phyloP scores from a whole-genome alignment of 1,284 basidiomycete genomes.

The Malassezia sympodialis region DNA sequence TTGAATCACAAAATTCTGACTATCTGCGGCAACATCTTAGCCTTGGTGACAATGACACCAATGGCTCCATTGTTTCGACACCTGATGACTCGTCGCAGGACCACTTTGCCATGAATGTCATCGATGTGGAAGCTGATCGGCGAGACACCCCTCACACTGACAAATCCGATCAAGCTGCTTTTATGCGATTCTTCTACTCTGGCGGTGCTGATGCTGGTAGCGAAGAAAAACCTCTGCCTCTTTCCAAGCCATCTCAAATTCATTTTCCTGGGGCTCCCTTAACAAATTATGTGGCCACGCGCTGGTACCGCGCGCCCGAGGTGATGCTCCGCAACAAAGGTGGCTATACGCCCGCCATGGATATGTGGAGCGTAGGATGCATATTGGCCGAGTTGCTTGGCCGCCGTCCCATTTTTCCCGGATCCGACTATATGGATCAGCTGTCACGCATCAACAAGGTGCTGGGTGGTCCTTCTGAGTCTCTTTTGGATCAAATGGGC shows the following conservation, averaged over 20 bases:
- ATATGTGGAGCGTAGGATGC: constrained; percentile 47
- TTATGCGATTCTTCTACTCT: not conserved
- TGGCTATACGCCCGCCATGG: constrained; percentile 44
- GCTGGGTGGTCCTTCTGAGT: constrained; percentile 36
- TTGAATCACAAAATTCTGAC: constrained; percentile 1
- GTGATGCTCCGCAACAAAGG: constrained; percentile 46
- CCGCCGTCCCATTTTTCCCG: constrained; percentile 42
- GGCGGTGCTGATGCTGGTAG: not conserved
- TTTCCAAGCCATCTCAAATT: not conserved
- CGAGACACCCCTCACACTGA: not conserved
- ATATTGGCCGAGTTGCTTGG: constrained; percentile 44
- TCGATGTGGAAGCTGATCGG: not conserved
- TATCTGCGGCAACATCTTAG: not conserved
- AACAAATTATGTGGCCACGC: constrained; percentile 45
- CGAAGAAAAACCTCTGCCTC: not conserved
- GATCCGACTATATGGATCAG: constrained; percentile 47
- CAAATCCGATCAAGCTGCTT: not conserved
- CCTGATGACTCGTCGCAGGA: not conserved
- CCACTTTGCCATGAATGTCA: not conserved
- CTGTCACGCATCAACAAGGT: constrained; percentile 43
- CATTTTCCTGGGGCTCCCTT: constrained; percentile 44
- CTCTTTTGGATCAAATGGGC: constrained; percentile 35
- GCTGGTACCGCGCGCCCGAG: constrained; percentile 47
- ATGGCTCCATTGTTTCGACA: not conserved
- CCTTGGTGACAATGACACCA: not conserved